phyloP scores from a whole-genome alignment of 345 rosid species.

The Noccaea caerulescens region DNA sequence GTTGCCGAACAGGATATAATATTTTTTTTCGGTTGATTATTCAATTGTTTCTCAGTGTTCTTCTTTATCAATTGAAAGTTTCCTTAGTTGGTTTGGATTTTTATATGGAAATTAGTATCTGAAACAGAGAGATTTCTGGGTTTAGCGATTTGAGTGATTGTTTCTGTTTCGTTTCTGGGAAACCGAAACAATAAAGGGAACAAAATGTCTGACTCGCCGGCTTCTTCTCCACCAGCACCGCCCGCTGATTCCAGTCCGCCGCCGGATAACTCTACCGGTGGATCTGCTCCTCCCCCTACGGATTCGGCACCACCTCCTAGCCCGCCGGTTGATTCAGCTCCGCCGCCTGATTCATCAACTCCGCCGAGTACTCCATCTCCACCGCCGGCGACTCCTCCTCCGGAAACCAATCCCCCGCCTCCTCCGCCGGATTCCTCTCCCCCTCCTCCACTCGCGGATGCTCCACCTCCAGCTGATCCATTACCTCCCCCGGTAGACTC shows the following conservation, averaged over 20 bases:
- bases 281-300: slow-evolving; percentile 37
- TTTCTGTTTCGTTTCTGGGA: neutral
- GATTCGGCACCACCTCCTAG: slow-evolving; percentile 40
- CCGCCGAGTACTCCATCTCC: slow-evolving; percentile 29
- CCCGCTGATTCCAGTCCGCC: slow-evolving; percentile 19
- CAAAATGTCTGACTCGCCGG: slow-evolving; percentile 50
- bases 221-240: slow-evolving; percentile 46
- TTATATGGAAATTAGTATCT: neutral
- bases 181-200: no score
- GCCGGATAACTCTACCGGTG: slow-evolving; percentile 30
- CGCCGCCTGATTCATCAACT: slow-evolving; percentile 31
- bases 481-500: slow-evolving; percentile 26
- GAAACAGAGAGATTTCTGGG: neutral
- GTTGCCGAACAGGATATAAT: slow-evolving; percentile 3
- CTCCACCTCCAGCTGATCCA: slow-evolving; percentile 35
- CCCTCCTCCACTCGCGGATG: slow-evolving; percentile 32
- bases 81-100: neutral
- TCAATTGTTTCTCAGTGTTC: slow-evolving; percentile 7
- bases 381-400: slow-evolving; percentile 32
- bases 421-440: slow-evolving; percentile 30
- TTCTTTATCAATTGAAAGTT: slow-evolving; percentile 21
- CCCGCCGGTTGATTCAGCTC: slow-evolving; percentile 29
- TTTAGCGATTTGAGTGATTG: slow-evolving; percentile 3
- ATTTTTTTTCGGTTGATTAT: neutral
- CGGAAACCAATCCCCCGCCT: slow-evolving; percentile 17